These are phyloP conservation scores for Fusarium sp. DNA, from an alignment of 2,329 filamentous ascomycete genomes.

Conservation along the genomic window DNA sequence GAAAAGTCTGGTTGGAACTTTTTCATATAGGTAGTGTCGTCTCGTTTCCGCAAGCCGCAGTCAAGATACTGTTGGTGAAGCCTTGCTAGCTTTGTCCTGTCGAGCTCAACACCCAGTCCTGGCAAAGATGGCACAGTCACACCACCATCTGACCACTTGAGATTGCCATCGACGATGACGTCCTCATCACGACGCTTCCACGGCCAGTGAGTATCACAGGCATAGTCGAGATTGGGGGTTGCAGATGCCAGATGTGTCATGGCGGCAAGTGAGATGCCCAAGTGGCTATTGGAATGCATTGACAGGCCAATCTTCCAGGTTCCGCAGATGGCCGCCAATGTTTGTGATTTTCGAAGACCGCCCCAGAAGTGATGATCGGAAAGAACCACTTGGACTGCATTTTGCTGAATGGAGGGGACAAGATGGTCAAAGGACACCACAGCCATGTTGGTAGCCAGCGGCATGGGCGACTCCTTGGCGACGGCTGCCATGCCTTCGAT, in stretches of 20 bases:
- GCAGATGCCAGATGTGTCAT: constrained; percentile 56
- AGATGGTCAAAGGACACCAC: constrained; percentile 54
- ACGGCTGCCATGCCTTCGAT: constrained; percentile 57
- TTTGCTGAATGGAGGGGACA: constrained; percentile 49
- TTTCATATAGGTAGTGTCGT: constrained; percentile 52
- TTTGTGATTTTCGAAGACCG: constrained; percentile 53
- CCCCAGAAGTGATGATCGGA: constrained; percentile 58
- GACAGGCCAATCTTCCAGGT: constrained; percentile 54
- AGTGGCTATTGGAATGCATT: constrained; percentile 57
- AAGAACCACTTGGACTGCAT: constrained; percentile 54
- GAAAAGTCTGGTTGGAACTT: constrained; percentile 50
- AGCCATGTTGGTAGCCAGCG: constrained; percentile 56
- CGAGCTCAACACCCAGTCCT: constrained; percentile 51
- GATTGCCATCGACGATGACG: constrained; percentile 49
- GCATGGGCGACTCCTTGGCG: constrained; percentile 53
- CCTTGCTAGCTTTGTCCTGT: constrained; percentile 47
- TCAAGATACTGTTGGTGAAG: constrained; percentile 52
- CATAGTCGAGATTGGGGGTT: constrained; percentile 54
- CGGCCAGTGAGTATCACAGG: constrained; percentile 57
- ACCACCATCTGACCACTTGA: constrained; percentile 51
- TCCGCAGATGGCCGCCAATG: constrained; percentile 50
- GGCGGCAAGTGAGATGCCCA: constrained; percentile 55
- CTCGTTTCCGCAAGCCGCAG: constrained; percentile 49
- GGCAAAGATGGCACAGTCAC: constrained; percentile 48
- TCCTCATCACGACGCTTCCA: constrained; percentile 57